These are phyloP conservation scores for Russula foetens DNA, from an alignment of 768 basidiomycete genomes.

Conservation along the genomic window DNA sequence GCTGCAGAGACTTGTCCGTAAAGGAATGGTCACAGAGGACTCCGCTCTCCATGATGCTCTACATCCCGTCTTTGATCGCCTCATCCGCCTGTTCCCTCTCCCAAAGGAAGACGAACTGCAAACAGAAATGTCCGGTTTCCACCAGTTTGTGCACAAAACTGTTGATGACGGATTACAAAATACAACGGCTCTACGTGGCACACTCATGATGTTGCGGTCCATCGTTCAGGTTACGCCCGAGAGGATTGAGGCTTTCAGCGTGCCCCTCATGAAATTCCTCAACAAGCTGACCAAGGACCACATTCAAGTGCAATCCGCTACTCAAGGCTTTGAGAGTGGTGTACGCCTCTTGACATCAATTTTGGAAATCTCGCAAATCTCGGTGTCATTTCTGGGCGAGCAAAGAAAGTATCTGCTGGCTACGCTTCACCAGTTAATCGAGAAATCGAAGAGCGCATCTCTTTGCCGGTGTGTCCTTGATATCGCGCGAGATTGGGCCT, in stretches of 20 bases:
- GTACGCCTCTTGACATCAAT: conserved; percentile 67
- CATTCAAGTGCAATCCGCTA: conserved; percentile 29
- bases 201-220: conserved; percentile 80
- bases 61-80: conserved; percentile 73
- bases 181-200: conserved; percentile 62
- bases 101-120: conserved; percentile 65
- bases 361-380: conserved; percentile 77
- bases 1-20: conserved; percentile 79
- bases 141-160: conserved; percentile 63
- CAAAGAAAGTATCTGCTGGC: conserved; percentile 75
- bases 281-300: conserved; percentile 86
- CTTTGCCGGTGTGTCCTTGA: conserved; percentile 84
- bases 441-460: conserved; percentile 74
- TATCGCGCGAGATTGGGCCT: conserved; percentile 83
- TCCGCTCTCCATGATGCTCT: conserved; percentile 70
- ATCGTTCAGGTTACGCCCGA: conserved; percentile 75
- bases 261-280: conserved; percentile 72
- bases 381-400: conserved; percentile 78
- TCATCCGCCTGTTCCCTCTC: conserved; percentile 68
- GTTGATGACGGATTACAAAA: conserved; percentile 77
- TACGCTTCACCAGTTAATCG: conserved; percentile 71
- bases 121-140: conserved; percentile 67
- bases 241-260: conserved; percentile 72
- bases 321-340: conserved; percentile 45
- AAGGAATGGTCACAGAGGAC: conserved; percentile 79